Evolutionary conservation across 2,329 filamentous ascomycete genomes (phyloP).

Genomic region (Xylaria sp.): DNA sequence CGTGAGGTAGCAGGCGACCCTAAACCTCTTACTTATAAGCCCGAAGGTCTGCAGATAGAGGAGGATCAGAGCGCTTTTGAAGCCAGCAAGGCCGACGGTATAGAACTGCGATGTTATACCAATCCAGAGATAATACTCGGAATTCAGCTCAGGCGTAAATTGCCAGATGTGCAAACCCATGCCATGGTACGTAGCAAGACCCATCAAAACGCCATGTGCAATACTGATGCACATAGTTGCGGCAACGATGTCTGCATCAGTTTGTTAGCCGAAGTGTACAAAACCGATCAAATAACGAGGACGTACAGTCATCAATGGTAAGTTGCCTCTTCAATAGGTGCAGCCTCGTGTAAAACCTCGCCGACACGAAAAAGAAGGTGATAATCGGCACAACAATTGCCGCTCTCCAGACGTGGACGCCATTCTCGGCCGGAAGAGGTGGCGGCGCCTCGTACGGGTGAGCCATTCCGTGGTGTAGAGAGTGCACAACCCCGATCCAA

Average conservation of each 20-base stretch:
- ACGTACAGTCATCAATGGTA: conserved; percentile 47
- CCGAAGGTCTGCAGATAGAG: conserved; percentile 49
- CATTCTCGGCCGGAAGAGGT: conserved; percentile 46
- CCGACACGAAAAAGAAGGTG: conserved; percentile 45
- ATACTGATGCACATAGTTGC: conserved; percentile 46
- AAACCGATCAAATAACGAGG: background rate
- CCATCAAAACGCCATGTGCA: conserved; percentile 46
- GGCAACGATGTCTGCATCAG: conserved; percentile 43
- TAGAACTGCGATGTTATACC: conserved; percentile 50
- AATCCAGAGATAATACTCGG: conserved; percentile 49
- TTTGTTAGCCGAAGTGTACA: background rate
- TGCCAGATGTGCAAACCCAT: conserved; percentile 51
- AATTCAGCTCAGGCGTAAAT: conserved; percentile 46
- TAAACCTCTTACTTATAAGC: conserved; percentile 43
- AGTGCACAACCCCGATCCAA: conserved; percentile 25
- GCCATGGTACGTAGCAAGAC: conserved; percentile 47
- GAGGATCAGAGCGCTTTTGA: conserved; percentile 47
- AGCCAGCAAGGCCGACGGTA: conserved; percentile 46
- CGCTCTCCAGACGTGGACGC: conserved; percentile 46
- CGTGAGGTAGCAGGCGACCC: conserved; percentile 46
- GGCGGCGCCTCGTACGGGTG: conserved; percentile 35
- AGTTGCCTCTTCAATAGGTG: conserved; percentile 39
- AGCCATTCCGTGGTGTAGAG: conserved; percentile 22
- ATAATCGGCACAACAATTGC: conserved; percentile 47
- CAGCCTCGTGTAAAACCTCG: conserved; percentile 46